These are phyloP conservation scores for Spencermartinsiella europaea DNA, from an alignment of 805 yeast species.

Conservation along the genomic window DNA sequence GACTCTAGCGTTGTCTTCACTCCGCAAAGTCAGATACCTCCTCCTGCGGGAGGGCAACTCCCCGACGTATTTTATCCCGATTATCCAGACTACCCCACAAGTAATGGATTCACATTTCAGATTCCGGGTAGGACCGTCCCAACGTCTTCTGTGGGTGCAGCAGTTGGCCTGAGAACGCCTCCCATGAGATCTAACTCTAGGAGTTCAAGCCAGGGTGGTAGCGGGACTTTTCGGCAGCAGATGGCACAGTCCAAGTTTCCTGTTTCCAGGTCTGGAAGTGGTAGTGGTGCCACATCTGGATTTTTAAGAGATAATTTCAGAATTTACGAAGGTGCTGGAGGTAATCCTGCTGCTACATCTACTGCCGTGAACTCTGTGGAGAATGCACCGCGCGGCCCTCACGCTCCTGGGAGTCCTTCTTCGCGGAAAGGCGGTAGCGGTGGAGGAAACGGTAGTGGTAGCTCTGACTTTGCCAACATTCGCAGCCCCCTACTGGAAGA, in stretches of 20 bases:
- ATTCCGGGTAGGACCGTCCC: neutral
- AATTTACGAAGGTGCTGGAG: neutral
- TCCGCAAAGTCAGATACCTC: neutral
- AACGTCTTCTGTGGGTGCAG: neutral
- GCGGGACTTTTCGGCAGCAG: conserved; percentile 5
- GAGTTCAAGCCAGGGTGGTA: conserved; percentile 5
- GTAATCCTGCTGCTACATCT: neutral
- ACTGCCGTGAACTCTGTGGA: neutral
- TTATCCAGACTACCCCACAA: neutral
- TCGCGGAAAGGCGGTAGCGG: neutral
- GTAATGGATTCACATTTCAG: conserved; percentile 1
- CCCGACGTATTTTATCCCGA: neutral
- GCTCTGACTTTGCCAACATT: neutral
- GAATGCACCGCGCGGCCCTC: neutral
- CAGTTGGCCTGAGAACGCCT: conserved; percentile 8
- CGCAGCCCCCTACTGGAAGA: conserved; percentile 68
- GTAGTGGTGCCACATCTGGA: conserved; percentile 1
- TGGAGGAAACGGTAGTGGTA: neutral
- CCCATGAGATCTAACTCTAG: conserved; percentile 9
- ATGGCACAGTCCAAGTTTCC: conserved; percentile 1
- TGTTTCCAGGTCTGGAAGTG: neutral
- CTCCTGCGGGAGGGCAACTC: neutral
- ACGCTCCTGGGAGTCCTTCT: neutral
- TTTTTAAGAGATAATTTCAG: neutral
- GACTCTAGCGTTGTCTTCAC: neutral